phyloP scores from a whole-genome alignment of 495 filamentous ascomycete genomes.

The Penicillium dipodomyicola region DNA sequence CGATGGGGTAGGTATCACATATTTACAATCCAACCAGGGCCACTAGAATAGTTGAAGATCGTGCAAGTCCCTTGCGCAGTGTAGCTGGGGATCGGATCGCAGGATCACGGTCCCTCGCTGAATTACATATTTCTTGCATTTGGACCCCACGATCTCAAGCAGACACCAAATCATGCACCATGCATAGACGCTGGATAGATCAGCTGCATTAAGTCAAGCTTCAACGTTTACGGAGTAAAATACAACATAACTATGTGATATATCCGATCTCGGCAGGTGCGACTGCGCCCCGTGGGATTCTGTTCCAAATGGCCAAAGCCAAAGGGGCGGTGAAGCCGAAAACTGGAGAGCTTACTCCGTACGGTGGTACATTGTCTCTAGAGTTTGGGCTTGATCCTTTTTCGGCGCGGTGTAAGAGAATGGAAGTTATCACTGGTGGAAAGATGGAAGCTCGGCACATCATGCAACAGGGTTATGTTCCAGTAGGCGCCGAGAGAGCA shows the following conservation, averaged over 20 bases:
- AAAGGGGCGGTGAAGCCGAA: slow-evolving; percentile 26
- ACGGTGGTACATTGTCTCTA: slow-evolving; percentile 7
- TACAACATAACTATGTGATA: slow-evolving; percentile 2
- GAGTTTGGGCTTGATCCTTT: background rate
- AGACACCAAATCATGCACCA: slow-evolving; percentile 15
- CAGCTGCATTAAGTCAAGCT: slow-evolving; percentile 23
- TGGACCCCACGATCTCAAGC: slow-evolving; percentile 6
- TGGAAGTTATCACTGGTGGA: slow-evolving; percentile 8
- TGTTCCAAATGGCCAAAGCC: slow-evolving; percentile 4
- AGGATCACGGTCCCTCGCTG: slow-evolving; percentile 17
- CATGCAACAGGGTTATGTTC: slow-evolving; percentile 10
- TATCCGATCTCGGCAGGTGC: slow-evolving; percentile 3
- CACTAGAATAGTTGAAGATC: slow-evolving; percentile 5
- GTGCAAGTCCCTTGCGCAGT: slow-evolving; percentile 23
- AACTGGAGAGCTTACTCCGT: slow-evolving; percentile 2
- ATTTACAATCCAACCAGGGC: slow-evolving; percentile 18
- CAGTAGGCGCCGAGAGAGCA: slow-evolving; percentile 11
- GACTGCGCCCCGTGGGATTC: slow-evolving; percentile 10
- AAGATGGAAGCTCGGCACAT: slow-evolving; percentile 1
- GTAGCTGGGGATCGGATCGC: slow-evolving; percentile 11
- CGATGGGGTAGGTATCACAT: slow-evolving; percentile 6
- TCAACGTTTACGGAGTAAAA: slow-evolving; percentile 7
- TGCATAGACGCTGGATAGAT: slow-evolving; percentile 15
- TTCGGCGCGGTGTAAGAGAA: background rate
- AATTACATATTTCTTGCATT: slow-evolving; percentile 15